These are phyloP conservation scores for Chrysoporthe deuterocubensis DNA, from an alignment of 2,329 filamentous ascomycete species.

Conservation along the genomic window DNA sequence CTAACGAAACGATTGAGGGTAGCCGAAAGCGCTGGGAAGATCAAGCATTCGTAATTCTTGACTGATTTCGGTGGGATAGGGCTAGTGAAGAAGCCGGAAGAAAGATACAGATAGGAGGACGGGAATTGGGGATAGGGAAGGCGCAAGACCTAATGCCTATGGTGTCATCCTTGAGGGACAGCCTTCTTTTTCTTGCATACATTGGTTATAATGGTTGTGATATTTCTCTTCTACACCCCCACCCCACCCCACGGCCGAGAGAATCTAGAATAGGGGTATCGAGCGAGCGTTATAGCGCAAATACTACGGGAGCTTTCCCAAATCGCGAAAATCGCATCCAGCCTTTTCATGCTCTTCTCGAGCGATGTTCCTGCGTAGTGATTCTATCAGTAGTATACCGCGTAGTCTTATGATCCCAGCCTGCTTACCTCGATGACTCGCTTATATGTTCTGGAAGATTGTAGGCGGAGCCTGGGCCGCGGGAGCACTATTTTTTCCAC, in stretches of 20 bases:
- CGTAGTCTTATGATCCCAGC: too few species aligned
- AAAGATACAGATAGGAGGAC: background rate
- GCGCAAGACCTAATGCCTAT: background rate
- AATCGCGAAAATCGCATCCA: background rate
- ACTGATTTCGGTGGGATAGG: background rate
- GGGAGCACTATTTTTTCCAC: too few species aligned
- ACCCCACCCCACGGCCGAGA: background rate
- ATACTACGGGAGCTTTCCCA: background rate
- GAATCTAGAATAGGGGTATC: background rate
- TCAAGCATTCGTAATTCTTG: background rate
- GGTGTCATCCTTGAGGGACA: background rate
- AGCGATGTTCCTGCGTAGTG: too few species aligned
- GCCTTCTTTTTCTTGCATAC: background rate
- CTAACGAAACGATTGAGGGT: too few species aligned
- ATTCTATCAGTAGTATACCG: too few species aligned
- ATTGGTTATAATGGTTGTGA: constrained; percentile 5
- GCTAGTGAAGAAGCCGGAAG: background rate
- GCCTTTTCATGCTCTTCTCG: background rate
- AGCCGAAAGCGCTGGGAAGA: background rate
- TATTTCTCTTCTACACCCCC: background rate
- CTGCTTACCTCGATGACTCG: too few species aligned
- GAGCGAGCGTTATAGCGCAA: background rate
- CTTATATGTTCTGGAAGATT: too few species aligned
- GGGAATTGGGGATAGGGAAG: background rate
- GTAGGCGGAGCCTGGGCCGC: too few species aligned